Evolutionary conservation across 2,329 filamentous ascomycete genomes (phyloP), one percentile per base, ranked within the genome.

Genomic region (Cladosporium sp.): DNA sequence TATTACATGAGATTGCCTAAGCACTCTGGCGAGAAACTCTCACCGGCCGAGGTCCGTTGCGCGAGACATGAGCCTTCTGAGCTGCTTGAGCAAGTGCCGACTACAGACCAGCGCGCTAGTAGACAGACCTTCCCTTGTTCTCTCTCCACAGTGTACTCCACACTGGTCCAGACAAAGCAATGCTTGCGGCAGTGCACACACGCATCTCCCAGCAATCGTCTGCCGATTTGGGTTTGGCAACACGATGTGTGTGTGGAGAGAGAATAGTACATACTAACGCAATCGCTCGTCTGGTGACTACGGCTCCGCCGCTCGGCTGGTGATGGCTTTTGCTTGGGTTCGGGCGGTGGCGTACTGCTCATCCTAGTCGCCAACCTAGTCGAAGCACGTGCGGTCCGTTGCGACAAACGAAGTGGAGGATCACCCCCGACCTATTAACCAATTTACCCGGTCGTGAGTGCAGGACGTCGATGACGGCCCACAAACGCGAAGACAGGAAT

Each of bases 371-470:
- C 28, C 33, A 44, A 50, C 60, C 60, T 62, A 44, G 60, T 55
- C 50, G 52, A 46, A 23, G 50, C 61, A 63, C 61, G 61, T 63
- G 61, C 50, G 61, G 61, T 56, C 50, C 50, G 61, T 55, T 53
- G 61, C 61, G 61, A 63, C 31, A 53, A 29, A 28, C 46, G 60
- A 62, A 40, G 40, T 55, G 49, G 60, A 62, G 60, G 60, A 63
- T 56, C 61, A 52, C 23, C 49, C 49, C 33, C 33, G 33, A 21
- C 46, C n/a, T 63, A 56, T 63, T 56, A 46, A 10, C 50, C 61
- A 31, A 56, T 63, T 63, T 63, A 63, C 7, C 61, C 61, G 61
- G 60, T 16, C 28, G 52, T 33, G 52, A 55, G 26, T 29, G 52
- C 14, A 8, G 11, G 8, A 33, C 52, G 8, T 55, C 18, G 28